Evolutionary conservation across 768 basidiomycete species (phyloP).

Genomic region (Grammothele lineata): DNA sequence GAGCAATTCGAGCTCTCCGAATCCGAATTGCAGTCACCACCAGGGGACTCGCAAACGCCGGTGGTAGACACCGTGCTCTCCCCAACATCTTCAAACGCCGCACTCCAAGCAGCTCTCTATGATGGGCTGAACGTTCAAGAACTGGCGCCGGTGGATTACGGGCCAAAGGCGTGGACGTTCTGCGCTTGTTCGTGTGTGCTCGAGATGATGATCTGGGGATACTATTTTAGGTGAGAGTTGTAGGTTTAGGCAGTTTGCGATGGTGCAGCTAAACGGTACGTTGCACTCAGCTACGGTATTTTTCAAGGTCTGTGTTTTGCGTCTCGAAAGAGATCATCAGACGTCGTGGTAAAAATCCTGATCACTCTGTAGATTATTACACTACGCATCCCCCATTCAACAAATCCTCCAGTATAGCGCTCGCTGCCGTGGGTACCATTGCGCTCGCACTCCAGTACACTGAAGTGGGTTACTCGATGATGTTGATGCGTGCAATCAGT

Average conservation of each 20-base stretch:
- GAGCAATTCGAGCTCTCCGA: too few relatives aligned
- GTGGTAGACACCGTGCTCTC: too few relatives aligned
- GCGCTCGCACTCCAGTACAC: slow-evolving; percentile 19
- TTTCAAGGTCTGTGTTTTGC: slow-evolving; percentile 17
- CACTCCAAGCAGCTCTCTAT: slow-evolving; percentile 6
- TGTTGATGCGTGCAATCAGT: background rate
- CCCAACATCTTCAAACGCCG: too few relatives aligned
- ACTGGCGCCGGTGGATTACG: slow-evolving; percentile 18
- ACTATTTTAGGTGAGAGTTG: slow-evolving; percentile 21
- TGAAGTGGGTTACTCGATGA: slow-evolving; percentile 8
- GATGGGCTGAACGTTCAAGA: slow-evolving; percentile 18
- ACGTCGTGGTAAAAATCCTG: background rate
- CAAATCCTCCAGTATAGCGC: slow-evolving; percentile 11
- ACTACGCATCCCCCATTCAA: slow-evolving; percentile 20
- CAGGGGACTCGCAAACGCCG: too few relatives aligned
- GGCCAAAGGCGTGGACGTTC: slow-evolving; percentile 21
- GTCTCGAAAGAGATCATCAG: too few relatives aligned
- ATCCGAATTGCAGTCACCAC: too few relatives aligned
- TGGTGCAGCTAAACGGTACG: too few relatives aligned
- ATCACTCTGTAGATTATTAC: slow-evolving; percentile 14
- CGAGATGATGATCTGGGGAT: slow-evolving; percentile 22
- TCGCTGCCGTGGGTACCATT: slow-evolving; percentile 19
- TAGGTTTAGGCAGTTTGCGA: background rate
- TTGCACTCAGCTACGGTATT: slow-evolving; percentile 18
- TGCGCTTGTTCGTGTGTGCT: slow-evolving; percentile 18